Conservation (phyloP, 176 grass and related monocot genomes). For the Juncus inflexus region DNA sequence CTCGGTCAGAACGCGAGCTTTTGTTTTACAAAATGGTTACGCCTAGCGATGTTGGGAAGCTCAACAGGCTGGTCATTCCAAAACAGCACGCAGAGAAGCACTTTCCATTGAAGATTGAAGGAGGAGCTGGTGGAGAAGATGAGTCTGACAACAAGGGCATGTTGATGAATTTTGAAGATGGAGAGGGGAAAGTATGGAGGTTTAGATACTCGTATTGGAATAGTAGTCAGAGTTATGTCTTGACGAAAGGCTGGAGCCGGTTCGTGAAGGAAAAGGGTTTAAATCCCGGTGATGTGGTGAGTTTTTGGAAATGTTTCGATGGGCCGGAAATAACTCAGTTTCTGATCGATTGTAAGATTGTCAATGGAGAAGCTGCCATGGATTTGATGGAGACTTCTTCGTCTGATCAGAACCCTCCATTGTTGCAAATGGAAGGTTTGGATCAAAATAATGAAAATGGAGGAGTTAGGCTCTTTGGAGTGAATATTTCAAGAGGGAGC, state of each 20-base stretch:
- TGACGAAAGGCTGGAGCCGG: constrained; percentile 94
- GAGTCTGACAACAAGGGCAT: constrained; percentile 41
- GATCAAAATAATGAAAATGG: constrained; percentile 27
- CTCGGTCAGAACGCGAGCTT: constrained; percentile 42
- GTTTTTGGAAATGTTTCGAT: constrained; percentile 51
- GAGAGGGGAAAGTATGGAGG: constrained; percentile 64
- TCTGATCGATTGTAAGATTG: constrained; percentile 74
- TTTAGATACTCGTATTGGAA: constrained; percentile 96
- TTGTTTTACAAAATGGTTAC: constrained; percentile 90
- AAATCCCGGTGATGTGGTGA: constrained; percentile 68
- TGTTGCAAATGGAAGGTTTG: neutral
- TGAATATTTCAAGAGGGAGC: constrained; percentile 46
- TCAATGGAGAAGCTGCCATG: neutral
- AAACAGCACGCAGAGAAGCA: constrained; percentile 97
- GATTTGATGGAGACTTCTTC: neutral
- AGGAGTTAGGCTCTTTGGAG: constrained; percentile 53
- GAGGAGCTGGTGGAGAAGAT: neutral
- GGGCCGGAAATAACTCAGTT: constrained; percentile 46
- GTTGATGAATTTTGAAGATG: constrained; percentile 90
- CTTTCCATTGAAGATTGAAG: constrained; percentile 41
- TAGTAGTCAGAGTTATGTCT: constrained; percentile 98
- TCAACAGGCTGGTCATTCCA: constrained; percentile 92
- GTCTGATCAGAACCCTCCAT: neutral
- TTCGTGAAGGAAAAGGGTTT: constrained; percentile 90
- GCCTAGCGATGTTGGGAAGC: constrained; percentile 92